These are phyloP conservation scores for Penicillium roqueforti DNA, from an alignment of 495 filamentous ascomycete species.

Conservation along the genomic window DNA sequence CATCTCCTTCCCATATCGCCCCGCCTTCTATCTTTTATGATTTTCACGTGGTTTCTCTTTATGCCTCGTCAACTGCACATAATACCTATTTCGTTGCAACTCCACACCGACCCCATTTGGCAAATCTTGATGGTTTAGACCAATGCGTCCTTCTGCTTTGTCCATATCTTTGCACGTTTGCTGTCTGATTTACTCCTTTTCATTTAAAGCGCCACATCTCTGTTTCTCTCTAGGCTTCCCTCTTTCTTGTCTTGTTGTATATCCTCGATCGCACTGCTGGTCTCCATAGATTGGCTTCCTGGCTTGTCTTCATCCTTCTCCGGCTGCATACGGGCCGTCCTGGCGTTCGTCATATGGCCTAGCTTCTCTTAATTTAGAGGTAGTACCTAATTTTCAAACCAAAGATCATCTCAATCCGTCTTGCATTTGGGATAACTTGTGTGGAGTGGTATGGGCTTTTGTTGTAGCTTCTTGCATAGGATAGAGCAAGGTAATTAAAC, in stretches of 20 bases:
- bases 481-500: background rate
- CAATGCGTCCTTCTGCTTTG: conserved; percentile 9
- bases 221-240: conserved; percentile 8
- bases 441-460: background rate
- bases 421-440: background rate
- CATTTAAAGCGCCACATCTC: conserved; percentile 12
- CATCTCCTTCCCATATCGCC: conserved; percentile 15
- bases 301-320: background rate
- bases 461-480: background rate
- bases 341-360: conserved; percentile 1
- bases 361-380: conserved; percentile 1
- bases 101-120: conserved; percentile 7
- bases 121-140: conserved; percentile 19
- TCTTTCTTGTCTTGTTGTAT: conserved; percentile 1
- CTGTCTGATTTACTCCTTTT: conserved; percentile 1
- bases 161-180: conserved; percentile 15
- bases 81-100: conserved; percentile 20
- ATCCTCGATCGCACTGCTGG: conserved; percentile 1
- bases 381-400: background rate
- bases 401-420: background rate
- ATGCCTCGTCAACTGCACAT: conserved; percentile 23
- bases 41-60: conserved; percentile 12
- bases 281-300: conserved; percentile 2
- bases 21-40: conserved; percentile 12
- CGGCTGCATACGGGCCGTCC: background rate